Percentiles rank a stretch among this genome's conserved stretches.
phyloP scores from a whole-genome alignment of 768 basidiomycete genomes.

The Brasilioporus rufonigricans region DNA sequence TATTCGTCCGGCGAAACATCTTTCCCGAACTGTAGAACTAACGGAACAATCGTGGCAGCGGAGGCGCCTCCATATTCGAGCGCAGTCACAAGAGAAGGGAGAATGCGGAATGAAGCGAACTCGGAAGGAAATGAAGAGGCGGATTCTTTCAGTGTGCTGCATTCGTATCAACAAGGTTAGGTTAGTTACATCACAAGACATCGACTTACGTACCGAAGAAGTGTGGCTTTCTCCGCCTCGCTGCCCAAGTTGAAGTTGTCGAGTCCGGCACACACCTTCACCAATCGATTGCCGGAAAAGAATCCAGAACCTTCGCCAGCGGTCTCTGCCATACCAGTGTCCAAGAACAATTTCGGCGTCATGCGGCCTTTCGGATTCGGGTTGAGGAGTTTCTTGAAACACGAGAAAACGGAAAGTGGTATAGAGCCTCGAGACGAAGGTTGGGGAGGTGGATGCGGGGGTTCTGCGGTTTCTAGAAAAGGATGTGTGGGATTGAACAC shows the following conservation, averaged over 20 bases:
- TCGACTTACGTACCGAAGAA: constrained; percentile 56
- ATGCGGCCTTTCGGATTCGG: constrained; percentile 83
- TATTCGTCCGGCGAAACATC: too few species aligned
- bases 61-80: too few species aligned
- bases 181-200: constrained; percentile 33
- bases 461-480: constrained; percentile 61
- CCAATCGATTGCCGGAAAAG: constrained; percentile 77
- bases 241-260: constrained; percentile 80
- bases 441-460: constrained; percentile 76
- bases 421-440: constrained; percentile 75
- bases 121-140: too few species aligned
- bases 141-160: too few species aligned
- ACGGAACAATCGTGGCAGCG: too few species aligned
- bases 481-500: constrained; percentile 87
- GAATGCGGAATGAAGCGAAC: too few species aligned
- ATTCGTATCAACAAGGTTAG: too few species aligned
- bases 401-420: constrained; percentile 69
- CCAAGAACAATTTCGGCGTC: constrained; percentile 73
- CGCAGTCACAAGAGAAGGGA: too few species aligned
- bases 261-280: constrained; percentile 80
- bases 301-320: constrained; percentile 63
- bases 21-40: too few species aligned
- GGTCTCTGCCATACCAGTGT: constrained; percentile 72
- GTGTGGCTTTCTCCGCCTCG: constrained; percentile 72
- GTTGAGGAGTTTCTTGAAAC: constrained; percentile 86